These are phyloP conservation scores for Silene latifolia DNA, from an alignment of 148 eudicot species.

Conservation along the genomic window DNA sequence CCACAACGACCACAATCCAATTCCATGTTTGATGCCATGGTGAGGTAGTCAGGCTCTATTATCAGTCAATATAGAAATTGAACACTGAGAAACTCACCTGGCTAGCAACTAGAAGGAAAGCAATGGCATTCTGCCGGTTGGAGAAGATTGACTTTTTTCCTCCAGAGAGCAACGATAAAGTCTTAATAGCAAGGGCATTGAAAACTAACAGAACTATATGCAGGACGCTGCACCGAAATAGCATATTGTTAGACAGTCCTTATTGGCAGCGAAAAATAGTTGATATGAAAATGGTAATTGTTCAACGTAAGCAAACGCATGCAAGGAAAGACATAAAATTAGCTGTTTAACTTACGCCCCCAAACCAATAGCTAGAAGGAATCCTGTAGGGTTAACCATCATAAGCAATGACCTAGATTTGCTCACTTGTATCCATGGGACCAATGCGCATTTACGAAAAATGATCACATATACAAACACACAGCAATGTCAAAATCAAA, in stretches of 20 bases:
- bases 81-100: conserved; percentile 47
- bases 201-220: conserved; percentile 67
- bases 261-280: background rate
- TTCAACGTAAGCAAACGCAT: background rate
- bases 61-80: background rate
- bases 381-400: conserved; percentile 74
- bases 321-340: background rate
- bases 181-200: conserved; percentile 57
- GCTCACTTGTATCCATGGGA: conserved; percentile 96
- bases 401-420: conserved; percentile 82
- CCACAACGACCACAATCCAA: background rate
- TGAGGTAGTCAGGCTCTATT: background rate
- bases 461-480: background rate
- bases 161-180: conserved; percentile 57
- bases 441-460: conserved; percentile 33
- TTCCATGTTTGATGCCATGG: background rate
- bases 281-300: background rate
- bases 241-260: conserved; percentile 3
- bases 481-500: background rate
- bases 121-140: conserved; percentile 59
- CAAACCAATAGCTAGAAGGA: conserved; percentile 66
- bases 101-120: conserved; percentile 81
- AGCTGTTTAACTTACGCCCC: conserved; percentile 61
- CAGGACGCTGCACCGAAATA: conserved; percentile 52
- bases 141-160: conserved; percentile 66